phyloP scores from a whole-genome alignment of 768 basidiomycete species.

The Boletus sp. region DNA sequence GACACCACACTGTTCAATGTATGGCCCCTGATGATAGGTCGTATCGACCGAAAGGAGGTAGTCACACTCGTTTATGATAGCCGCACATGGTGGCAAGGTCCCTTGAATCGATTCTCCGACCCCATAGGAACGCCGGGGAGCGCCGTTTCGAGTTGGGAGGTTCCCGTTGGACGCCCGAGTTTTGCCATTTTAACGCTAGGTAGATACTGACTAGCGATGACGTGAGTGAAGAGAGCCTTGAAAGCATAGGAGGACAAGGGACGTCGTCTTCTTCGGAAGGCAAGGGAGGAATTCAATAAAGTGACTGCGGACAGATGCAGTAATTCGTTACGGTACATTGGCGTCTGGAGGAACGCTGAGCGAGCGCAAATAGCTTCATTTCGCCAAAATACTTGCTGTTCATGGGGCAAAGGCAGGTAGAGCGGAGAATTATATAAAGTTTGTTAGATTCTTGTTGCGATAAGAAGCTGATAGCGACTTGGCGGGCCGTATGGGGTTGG shows the following conservation, averaged over 20 bases:
- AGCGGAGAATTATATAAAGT: conserved; percentile 25
- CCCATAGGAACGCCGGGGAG: neutral
- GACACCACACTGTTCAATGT: no score
- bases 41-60: conserved; percentile 13
- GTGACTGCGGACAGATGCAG: conserved; percentile 13
- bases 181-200: neutral
- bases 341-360: conserved; percentile 12
- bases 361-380: conserved; percentile 22
- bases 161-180: neutral
- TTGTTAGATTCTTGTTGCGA: conserved; percentile 17
- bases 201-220: neutral
- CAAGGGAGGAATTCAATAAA: conserved; percentile 9
- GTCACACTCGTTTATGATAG: neutral
- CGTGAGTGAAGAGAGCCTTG: neutral
- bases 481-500: neutral
- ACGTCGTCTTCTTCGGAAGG: neutral
- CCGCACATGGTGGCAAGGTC: neutral
- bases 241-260: neutral
- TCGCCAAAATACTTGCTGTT: conserved; percentile 17
- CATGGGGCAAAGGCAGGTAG: conserved; percentile 16
- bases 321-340: conserved; percentile 30
- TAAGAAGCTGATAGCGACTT: conserved; percentile 22
- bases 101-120: neutral
- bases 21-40: neutral
- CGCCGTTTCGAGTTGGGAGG: neutral